Evolutionary conservation across 495 filamentous ascomycete genomes (phyloP).

Genomic region (Aspergillus carlsbadensis): DNA sequence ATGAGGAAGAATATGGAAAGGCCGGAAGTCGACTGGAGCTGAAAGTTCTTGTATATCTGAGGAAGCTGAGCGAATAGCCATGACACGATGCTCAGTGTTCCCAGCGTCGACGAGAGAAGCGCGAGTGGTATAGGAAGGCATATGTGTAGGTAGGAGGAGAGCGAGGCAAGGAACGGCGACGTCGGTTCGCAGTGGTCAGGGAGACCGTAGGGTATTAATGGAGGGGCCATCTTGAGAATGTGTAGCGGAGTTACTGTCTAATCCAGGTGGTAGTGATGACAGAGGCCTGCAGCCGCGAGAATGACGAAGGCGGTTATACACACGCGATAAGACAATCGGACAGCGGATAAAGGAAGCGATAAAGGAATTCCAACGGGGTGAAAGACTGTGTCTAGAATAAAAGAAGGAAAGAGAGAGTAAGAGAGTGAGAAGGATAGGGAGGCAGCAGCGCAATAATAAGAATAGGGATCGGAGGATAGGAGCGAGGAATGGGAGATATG

Average conservation of each 20-base stretch:
- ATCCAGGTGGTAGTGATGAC: neutral
- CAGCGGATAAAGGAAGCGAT: constrained; percentile 1
- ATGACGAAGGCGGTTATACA: neutral
- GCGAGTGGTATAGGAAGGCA: constrained; percentile 68
- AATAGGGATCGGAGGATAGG: neutral
- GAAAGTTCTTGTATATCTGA: constrained; percentile 72
- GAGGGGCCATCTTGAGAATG: constrained; percentile 26
- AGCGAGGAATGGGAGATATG: neutral
- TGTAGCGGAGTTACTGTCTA: neutral
- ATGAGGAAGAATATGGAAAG: constrained; percentile 67
- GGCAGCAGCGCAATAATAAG: too few relatives aligned
- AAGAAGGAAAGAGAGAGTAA: neutral
- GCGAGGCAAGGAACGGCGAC: constrained; percentile 52
- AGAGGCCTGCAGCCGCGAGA: neutral
- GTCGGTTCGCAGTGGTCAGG: constrained; percentile 65
- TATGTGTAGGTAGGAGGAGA: constrained; percentile 62
- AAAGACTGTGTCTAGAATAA: neutral
- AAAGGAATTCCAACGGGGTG: neutral
- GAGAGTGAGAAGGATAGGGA: neutral
- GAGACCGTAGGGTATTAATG: constrained; percentile 37
- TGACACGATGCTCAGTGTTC: constrained; percentile 62
- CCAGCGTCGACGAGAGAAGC: constrained; percentile 63
- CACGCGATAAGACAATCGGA: neutral
- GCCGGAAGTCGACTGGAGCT: constrained; percentile 63
- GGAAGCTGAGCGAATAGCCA: constrained; percentile 80